Percentiles rank a stretch among this genome's conserved stretches.
phyloP scores from a whole-genome alignment of 345 rosid species.

The Cardamine chenopodiifolia region DNA sequence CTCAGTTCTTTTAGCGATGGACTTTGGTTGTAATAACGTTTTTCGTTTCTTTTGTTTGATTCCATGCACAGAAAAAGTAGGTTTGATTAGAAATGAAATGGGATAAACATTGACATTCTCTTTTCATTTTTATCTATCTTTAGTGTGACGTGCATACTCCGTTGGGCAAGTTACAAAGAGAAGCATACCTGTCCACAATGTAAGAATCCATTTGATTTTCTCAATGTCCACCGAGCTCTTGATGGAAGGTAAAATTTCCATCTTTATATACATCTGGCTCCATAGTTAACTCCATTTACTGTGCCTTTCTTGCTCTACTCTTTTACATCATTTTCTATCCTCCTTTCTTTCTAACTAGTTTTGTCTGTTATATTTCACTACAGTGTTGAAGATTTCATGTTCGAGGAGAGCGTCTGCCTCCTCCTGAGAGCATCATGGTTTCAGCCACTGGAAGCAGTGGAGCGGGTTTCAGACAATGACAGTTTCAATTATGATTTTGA shows the following conservation, averaged over 20 bases:
- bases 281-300: constrained; percentile 12
- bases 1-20: neutral
- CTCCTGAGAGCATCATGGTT: constrained; percentile 92
- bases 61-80: neutral
- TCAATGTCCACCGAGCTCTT: constrained; percentile 77
- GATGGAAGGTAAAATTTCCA: constrained; percentile 68
- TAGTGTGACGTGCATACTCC: constrained; percentile 90
- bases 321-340: neutral
- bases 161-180: constrained; percentile 77
- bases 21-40: neutral
- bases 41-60: neutral
- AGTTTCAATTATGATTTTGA: constrained; percentile 56
- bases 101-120: neutral
- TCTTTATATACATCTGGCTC: neutral
- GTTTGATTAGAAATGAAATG: neutral
- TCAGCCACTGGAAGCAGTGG: constrained; percentile 57
- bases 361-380: neutral
- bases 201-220: constrained; percentile 83
- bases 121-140: constrained; percentile 34
- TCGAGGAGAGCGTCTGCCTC: constrained; percentile 90
- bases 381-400: constrained; percentile 89
- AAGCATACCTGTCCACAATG: constrained; percentile 89
- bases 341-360: neutral
- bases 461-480: constrained; percentile 44
- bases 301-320: neutral